Evolutionary conservation across 2,329 filamentous ascomycete genomes (phyloP).

Genomic region (Bertia moriformis): DNA sequence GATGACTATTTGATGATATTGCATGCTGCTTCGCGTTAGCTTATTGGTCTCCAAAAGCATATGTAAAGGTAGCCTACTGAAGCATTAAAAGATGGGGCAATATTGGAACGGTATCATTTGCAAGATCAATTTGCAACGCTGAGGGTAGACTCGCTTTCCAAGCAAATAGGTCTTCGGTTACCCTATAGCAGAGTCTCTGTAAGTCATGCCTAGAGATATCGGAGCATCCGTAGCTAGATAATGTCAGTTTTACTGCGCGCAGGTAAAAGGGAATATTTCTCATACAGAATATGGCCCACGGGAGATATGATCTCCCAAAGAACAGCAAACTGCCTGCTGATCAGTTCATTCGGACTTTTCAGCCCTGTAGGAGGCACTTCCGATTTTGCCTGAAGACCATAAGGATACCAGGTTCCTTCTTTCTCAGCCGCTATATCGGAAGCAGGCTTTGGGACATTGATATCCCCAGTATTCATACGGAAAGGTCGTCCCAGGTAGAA

Average conservation of each 20-base stretch:
- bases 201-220: conserved; percentile 11
- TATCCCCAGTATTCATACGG: conserved; percentile 21
- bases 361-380: not conserved
- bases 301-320: conserved; percentile 26
- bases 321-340: conserved; percentile 12
- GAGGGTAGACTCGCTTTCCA: conserved; percentile 23
- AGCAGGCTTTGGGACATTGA: conserved; percentile 21
- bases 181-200: not conserved
- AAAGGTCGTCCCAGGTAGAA: conserved; percentile 26
- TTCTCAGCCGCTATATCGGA: conserved; percentile 9
- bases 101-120: conserved; percentile 14
- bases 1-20: conserved; percentile 7
- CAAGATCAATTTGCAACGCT: conserved; percentile 17
- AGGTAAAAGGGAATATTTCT: conserved; percentile 4
- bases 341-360: conserved; percentile 5
- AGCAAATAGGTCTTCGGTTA: conserved; percentile 17
- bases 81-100: conserved; percentile 23
- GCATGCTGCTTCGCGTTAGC: conserved; percentile 4
- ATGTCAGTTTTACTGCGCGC: conserved; percentile 4
- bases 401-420: conserved; percentile 11
- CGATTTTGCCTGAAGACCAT: conserved; percentile 6
- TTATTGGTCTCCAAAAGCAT: not conserved
- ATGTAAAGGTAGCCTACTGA: conserved; percentile 12
- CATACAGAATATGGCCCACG: conserved; percentile 22
- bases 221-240: conserved; percentile 16